Evolutionary conservation across 768 basidiomycete species (phyloP).

Genomic region (Podaxis sp.): DNA sequence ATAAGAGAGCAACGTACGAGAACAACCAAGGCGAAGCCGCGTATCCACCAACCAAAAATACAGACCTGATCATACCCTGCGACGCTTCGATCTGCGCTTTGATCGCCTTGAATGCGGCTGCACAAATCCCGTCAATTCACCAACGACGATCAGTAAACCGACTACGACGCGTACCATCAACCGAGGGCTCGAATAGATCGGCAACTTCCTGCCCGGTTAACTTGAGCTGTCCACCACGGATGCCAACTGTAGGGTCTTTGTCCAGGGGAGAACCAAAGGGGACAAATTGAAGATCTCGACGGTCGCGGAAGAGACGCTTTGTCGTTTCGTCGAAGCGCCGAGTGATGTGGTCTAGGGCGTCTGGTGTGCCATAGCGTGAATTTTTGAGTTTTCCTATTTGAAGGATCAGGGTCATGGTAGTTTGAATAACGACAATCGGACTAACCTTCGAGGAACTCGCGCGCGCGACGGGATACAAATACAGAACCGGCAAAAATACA

Average conservation of each 20-base stretch:
- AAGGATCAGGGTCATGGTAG: conserved; percentile 12
- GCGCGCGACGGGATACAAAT: conserved; percentile 74
- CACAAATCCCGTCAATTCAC: not conserved
- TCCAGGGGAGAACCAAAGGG: conserved; percentile 78
- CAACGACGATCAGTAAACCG: not conserved
- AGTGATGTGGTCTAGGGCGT: conserved; percentile 77
- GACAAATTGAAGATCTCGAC: conserved; percentile 67
- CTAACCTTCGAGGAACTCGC: conserved; percentile 70
- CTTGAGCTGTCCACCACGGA: conserved; percentile 71
- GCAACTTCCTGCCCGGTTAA: conserved; percentile 72
- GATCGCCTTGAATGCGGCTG: conserved; percentile 68
- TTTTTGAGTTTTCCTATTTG: conserved; percentile 64
- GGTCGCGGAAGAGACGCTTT: conserved; percentile 74
- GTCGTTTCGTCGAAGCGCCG: conserved; percentile 82
- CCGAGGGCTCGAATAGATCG: conserved; percentile 76
- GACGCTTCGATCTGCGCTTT: conserved; percentile 70
- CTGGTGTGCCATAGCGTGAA: conserved; percentile 71
- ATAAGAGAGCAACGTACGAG: conserved; percentile 25
- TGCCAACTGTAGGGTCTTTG: conserved; percentile 68
- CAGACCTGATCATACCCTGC: conserved; percentile 68
- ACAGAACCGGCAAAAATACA: conserved; percentile 87
- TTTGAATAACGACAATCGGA: conserved; percentile 4
- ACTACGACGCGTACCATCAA: conserved; percentile 42
- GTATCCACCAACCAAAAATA: conserved; percentile 83
- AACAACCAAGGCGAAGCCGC: conserved; percentile 84